phyloP scores from a whole-genome alignment of 108 stramenopile genomes.

The Cyclotella kingstonii region DNA sequence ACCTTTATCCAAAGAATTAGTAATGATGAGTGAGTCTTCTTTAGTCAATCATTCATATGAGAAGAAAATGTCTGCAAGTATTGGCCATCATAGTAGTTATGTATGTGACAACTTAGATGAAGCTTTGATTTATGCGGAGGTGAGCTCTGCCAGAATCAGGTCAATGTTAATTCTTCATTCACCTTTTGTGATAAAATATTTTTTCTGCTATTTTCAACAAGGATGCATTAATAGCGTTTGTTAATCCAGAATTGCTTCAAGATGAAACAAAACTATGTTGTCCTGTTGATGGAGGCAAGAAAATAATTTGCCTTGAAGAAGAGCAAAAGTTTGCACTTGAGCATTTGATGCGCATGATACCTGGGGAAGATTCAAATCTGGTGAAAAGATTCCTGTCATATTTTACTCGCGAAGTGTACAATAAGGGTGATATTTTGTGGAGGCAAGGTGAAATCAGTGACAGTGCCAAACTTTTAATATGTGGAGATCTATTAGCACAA shows the following conservation, averaged over 20 bases:
- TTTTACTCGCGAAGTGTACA: conserved; percentile 54
- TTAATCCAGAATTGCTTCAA: conserved; percentile 42
- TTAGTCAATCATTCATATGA: not conserved
- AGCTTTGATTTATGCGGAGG: conserved; percentile 68
- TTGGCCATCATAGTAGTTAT: conserved; percentile 13
- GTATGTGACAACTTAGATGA: conserved; percentile 62
- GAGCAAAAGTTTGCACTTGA: conserved; percentile 21
- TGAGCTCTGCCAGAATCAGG: conserved; percentile 10
- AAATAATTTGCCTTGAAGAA: conserved; percentile 15
- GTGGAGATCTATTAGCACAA: conserved; percentile 36
- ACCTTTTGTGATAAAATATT: not conserved
- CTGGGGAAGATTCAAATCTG: conserved; percentile 22
- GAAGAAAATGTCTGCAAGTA: not conserved
- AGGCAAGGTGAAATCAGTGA: conserved; percentile 50
- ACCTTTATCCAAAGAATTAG: conserved; percentile 38
- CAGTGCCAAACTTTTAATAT: conserved; percentile 58
- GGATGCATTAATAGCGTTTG: conserved; percentile 59
- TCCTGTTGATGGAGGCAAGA: conserved; percentile 1
- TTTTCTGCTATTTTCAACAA: not conserved
- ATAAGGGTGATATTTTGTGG: conserved; percentile 58
- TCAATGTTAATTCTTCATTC: not conserved
- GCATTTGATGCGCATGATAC: conserved; percentile 16
- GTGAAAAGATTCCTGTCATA: conserved; percentile 34
- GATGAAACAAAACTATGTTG: conserved; percentile 23
- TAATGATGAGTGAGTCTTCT: not conserved